Evolutionary conservation across 73 alveolate genomes (phyloP).

Genomic region (Tetrahymena malaccensis): DNA sequence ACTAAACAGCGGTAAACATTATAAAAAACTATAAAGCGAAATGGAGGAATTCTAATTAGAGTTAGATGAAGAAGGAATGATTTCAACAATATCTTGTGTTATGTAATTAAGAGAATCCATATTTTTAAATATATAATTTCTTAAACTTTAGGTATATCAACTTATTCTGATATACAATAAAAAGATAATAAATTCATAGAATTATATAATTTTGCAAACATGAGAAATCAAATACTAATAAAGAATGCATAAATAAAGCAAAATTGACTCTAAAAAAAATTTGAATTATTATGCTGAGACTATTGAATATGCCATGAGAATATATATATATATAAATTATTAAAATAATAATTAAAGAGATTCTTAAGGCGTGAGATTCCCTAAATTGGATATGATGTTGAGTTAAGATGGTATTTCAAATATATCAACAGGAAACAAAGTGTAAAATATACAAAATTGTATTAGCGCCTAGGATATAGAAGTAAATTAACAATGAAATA

Average conservation of each 20-base stretch:
- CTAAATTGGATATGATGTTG: slow-evolving; percentile 17
- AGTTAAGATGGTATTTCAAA: slow-evolving; percentile 34
- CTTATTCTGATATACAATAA: too few species aligned
- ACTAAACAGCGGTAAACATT: background rate
- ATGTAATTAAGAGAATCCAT: background rate
- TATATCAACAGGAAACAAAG: background rate
- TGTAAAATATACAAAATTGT: background rate
- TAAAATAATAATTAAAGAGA: slow-evolving; percentile 17
- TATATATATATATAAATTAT: background rate
- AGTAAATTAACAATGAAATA: background rate
- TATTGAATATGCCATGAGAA: background rate
- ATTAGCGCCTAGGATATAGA: slow-evolving; percentile 12
- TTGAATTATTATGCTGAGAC: too few species aligned
- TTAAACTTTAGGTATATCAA: background rate
- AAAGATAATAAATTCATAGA: too few species aligned
- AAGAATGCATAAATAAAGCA: too few species aligned
- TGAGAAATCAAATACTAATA: too few species aligned
- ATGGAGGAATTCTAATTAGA: background rate
- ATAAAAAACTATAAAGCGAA: background rate
- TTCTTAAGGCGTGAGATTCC: slow-evolving; percentile 21
- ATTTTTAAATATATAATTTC: background rate
- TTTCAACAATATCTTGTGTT: slow-evolving; percentile 2
- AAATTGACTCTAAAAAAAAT: too few species aligned
- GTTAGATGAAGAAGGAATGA: slow-evolving; percentile 1
- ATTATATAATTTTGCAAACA: too few species aligned